A percentile compares a stretch with the other conserved stretches of the same genome.
phyloP scores from a whole-genome alignment of 805 yeast genomes.

The Blastobotrys attinorum region DNA sequence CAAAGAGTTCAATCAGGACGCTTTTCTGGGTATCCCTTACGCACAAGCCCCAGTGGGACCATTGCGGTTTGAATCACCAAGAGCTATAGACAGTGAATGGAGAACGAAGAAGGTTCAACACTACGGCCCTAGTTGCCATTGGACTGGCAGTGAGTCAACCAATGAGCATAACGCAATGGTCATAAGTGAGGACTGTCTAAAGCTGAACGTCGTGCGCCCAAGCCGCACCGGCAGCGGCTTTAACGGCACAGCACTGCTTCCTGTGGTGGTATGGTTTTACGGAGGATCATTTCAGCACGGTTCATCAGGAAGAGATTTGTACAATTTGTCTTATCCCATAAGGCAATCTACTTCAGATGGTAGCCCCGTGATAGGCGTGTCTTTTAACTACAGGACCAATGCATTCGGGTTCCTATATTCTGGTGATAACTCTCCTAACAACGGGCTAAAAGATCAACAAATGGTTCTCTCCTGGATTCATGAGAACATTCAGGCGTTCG shows the following conservation, averaged over 20 bases:
- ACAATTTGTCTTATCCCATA: slow-evolving; percentile 1
- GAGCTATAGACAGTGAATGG: not conserved
- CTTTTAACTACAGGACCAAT: slow-evolving; percentile 29
- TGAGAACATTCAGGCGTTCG: slow-evolving; percentile 30
- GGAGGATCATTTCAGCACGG: slow-evolving; percentile 1
- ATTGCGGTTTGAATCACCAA: not conserved
- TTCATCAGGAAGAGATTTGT: not conserved
- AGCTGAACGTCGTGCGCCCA: not conserved
- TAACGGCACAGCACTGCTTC: not conserved
- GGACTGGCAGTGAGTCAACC: not conserved
- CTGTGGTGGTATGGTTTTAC: slow-evolving; percentile 1
- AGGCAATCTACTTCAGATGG: not conserved
- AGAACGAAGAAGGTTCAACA: not conserved
- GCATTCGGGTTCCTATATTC: slow-evolving; percentile 30
- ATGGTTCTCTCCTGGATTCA: slow-evolving; percentile 30
- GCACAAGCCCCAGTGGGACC: not conserved
- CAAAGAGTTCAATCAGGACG: not conserved
- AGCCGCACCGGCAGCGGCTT: too few relatives aligned
- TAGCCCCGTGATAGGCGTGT: slow-evolving; percentile 21
- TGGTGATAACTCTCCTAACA: slow-evolving; percentile 23
- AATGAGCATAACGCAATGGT: not conserved
- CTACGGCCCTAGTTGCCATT: not conserved
- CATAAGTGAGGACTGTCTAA: not conserved
- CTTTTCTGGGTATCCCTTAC: not conserved
- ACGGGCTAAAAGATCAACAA: slow-evolving; percentile 32